These are phyloP conservation scores for Apiospora pterosperma DNA, from an alignment of 2,329 filamentous ascomycete species.

Conservation along the genomic window DNA sequence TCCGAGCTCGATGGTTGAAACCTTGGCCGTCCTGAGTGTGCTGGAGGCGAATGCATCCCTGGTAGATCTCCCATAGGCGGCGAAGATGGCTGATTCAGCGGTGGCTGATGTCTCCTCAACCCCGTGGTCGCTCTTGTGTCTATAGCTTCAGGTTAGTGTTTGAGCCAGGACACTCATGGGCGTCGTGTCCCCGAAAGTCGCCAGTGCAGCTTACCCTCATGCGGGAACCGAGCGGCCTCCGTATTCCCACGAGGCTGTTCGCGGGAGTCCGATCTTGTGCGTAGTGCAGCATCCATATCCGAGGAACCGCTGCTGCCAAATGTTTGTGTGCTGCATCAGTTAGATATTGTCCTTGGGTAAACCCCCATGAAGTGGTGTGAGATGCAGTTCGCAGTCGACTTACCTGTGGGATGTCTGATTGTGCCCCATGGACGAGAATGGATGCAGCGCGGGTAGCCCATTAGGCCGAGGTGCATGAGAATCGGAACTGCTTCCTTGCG, in stretches of 20 bases:
- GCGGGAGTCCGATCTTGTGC: not conserved
- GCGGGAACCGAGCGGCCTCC: not conserved
- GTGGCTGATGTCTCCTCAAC: not conserved
- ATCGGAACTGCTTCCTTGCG: not conserved
- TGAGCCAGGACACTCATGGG: not conserved
- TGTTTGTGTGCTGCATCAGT: not conserved
- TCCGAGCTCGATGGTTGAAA: conserved; percentile 5
- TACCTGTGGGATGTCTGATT: not conserved
- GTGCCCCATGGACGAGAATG: not conserved
- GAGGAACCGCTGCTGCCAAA: not conserved
- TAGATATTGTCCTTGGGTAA: not conserved
- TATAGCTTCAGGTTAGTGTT: not conserved
- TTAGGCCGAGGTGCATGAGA: conserved; percentile 2
- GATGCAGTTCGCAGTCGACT: not conserved
- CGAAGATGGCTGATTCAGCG: not conserved
- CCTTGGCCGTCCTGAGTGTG: not conserved
- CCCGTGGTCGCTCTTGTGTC: not conserved
- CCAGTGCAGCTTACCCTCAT: not conserved
- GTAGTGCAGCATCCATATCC: not conserved
- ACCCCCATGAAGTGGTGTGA: not conserved
- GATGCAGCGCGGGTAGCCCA: conserved; percentile 7
- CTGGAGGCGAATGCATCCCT: not conserved
- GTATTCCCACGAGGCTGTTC: not conserved
- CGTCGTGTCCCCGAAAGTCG: not conserved
- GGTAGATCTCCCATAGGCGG: not conserved